Evolutionary conservation across 192 early-diverging fungal genomes (phyloP).

Genomic region (Podochytrium sp.): DNA sequence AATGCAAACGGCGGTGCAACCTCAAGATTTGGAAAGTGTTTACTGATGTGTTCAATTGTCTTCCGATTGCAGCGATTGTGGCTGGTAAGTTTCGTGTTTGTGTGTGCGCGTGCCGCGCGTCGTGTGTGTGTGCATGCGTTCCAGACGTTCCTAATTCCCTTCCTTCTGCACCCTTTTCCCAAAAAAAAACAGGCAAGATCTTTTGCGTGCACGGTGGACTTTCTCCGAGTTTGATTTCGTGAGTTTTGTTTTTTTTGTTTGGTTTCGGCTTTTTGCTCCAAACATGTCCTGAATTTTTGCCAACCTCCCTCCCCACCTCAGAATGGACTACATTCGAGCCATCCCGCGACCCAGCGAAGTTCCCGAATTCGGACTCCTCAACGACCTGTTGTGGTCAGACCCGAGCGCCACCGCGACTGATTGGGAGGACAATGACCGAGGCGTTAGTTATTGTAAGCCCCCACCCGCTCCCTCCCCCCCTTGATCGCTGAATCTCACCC

Average conservation of each 20-base stretch:
- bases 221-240: constrained; percentile 66
- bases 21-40: constrained; percentile 92
- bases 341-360: constrained; percentile 86
- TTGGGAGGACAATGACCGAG: constrained; percentile 95
- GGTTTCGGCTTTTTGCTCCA: neutral
- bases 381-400: constrained; percentile 92
- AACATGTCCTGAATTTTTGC: neutral
- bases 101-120: too few species aligned
- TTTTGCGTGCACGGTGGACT: constrained; percentile 96
- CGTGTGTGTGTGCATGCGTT: too few species aligned
- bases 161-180: too few species aligned
- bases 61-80: constrained; percentile 91
- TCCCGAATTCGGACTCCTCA: constrained; percentile 89
- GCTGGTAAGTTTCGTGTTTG: constrained; percentile 62
- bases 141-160: neutral
- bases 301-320: constrained; percentile 34
- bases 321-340: constrained; percentile 85
- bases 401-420: constrained; percentile 77
- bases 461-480: neutral
- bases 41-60: constrained; percentile 90
- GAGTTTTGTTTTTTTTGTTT: constrained; percentile 23
- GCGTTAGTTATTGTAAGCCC: constrained; percentile 82
- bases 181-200: too few species aligned
- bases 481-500: neutral
- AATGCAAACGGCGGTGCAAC: constrained; percentile 88